Evolutionary conservation across 1,139 yeast species (phyloP), one percentile per base, ranked within the genome.

Genomic region (Debaryomycetaceae sp.): DNA sequence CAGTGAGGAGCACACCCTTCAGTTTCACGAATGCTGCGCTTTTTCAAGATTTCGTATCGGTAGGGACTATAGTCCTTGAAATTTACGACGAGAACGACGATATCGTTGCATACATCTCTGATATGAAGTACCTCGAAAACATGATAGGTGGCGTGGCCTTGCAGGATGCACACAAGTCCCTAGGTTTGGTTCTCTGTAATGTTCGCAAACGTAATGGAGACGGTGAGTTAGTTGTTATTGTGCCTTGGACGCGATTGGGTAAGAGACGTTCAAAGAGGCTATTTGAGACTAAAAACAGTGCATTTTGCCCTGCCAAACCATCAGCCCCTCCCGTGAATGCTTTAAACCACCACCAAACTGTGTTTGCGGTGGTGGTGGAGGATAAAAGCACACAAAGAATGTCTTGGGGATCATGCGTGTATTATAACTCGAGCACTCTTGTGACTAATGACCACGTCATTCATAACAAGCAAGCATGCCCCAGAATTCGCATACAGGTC

Each of bases 71-170:
- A 3, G 44, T 48, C 16, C 43, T 55, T 14, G 27, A 30, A 11
- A 35, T 30, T 2, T 34, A 52, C 12, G 45, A 51, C 3, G 49
- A 61, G 7, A 31, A 36, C 9, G 34, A 37, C 12, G 20, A 32
- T 4, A 24, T 18, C 15, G 14, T 21, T 7, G 30, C 39, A 15
- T 66, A 62, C 36, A 53, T 79, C 5, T 54, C 71, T 14, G 89
- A 81, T 45, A 49, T 66, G 3, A 65, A 72, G 40, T 81, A 67
- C 43, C 48, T 81, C 35, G 86, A 79, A 29, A 80, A 81, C 38
- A 75, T 75, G 71, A 62, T 66, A n/a, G 88, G 88, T 1, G 83
- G 78, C 0, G 38, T 68, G 3, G 82, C 62, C 1, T 36, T 35
- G 14, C 22, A 13, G 5, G 23, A n/a, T 18, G 18, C 16, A 7